Percentiles rank a stretch among this genome's conserved stretches.
phyloP scores from a whole-genome alignment of 257 asterid species.

The Rauvolfia tetraphylla region DNA sequence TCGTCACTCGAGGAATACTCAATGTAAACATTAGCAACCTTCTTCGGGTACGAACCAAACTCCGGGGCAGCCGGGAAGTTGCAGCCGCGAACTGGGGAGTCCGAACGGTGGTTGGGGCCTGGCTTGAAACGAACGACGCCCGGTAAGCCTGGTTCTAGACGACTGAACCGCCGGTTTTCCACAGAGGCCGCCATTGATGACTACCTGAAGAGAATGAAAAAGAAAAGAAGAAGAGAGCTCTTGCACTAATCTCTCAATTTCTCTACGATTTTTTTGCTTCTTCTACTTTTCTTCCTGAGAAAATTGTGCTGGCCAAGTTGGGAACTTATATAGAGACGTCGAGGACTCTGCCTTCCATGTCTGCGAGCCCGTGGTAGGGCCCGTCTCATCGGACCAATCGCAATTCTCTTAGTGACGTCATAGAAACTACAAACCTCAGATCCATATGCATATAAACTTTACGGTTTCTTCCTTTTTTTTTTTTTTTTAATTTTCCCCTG shows the following conservation, averaged over 20 bases:
- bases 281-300: not conserved
- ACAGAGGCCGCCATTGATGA: conserved; percentile 75
- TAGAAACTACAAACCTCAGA: not conserved
- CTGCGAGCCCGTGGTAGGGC: not conserved
- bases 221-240: conserved; percentile 7
- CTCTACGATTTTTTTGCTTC: not conserved
- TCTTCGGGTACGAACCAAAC: conserved; percentile 4
- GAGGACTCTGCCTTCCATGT: not conserved
- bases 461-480: too few relatives aligned
- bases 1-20: conserved; percentile 46
- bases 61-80: conserved; percentile 34
- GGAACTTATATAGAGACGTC: conserved; percentile 12
- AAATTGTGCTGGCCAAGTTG: not conserved
- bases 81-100: conserved; percentile 57
- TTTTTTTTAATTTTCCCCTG: too few relatives aligned
- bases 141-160: conserved; percentile 39
- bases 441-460: not conserved
- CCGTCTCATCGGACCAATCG: not conserved
- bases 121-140: conserved; percentile 36
- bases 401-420: not conserved
- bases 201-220: conserved; percentile 11
- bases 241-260: not conserved
- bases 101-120: conserved; percentile 35
- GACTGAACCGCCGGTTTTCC: conserved; percentile 55
- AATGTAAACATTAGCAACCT: conserved; percentile 4